Percentiles rank a stretch among this genome's conserved stretches.
These are phyloP conservation scores for Aureobasidium subglaciale DNA, from an alignment of 2,329 filamentous ascomycete genomes.

Conservation along the genomic window DNA sequence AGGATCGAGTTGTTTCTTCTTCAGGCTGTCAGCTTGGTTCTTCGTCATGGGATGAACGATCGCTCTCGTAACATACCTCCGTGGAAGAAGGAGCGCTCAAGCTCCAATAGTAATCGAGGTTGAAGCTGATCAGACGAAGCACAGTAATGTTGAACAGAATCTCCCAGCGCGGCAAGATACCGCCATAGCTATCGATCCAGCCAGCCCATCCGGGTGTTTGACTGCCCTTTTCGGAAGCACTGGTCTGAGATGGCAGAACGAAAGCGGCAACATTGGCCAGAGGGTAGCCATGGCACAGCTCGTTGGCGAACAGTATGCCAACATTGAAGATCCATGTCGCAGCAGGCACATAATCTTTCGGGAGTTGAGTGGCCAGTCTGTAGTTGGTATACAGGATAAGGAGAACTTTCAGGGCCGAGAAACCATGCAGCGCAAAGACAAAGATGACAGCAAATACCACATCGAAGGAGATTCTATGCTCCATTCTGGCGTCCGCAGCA, in stretches of 20 bases:
- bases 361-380: constrained; percentile 64
- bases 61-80: constrained; percentile 60
- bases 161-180: constrained; percentile 86
- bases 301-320: constrained; percentile 78
- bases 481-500: constrained; percentile 46
- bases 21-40: constrained; percentile 55
- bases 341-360: constrained; percentile 61
- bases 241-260: constrained; percentile 38
- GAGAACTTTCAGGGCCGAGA: constrained; percentile 77
- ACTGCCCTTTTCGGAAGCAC: constrained; percentile 30
- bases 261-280: constrained; percentile 56
- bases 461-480: constrained; percentile 74
- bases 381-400: constrained; percentile 77
- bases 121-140: constrained; percentile 89
- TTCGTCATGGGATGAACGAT: background rate
- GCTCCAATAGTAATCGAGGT: constrained; percentile 95
- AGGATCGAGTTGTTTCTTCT: constrained; percentile 97
- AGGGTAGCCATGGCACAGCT: constrained; percentile 70
- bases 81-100: constrained; percentile 59
- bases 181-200: constrained; percentile 71
- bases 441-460: constrained; percentile 74
- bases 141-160: constrained; percentile 97
- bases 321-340: constrained; percentile 91
- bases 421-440: constrained; percentile 70
- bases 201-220: constrained; percentile 51